Evolutionary conservation across 768 basidiomycete genomes (phyloP).

Genomic region (Auricularia sp.): DNA sequence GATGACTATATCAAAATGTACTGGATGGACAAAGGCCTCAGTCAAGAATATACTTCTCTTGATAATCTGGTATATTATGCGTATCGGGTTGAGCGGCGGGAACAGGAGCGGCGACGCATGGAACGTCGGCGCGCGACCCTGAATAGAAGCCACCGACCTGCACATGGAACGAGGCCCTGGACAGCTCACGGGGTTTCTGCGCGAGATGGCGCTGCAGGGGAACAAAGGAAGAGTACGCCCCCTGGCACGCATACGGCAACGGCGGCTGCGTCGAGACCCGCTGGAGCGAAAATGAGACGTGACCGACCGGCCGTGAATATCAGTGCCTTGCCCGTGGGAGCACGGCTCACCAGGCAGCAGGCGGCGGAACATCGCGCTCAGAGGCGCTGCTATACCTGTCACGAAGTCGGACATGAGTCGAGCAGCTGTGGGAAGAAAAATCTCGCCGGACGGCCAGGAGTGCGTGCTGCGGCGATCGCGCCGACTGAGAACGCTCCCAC

Average conservation of each 20-base stretch:
- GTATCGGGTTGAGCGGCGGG: background rate
- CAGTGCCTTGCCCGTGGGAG: background rate
- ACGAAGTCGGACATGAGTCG: background rate
- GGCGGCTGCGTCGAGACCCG: background rate
- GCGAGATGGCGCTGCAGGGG: background rate
- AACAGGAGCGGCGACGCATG: background rate
- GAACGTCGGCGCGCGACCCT: conserved; percentile 17
- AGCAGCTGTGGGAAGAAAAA: background rate
- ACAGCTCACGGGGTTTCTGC: background rate
- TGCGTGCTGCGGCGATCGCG: background rate
- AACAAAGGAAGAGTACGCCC: background rate
- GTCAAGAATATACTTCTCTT: conserved; percentile 17
- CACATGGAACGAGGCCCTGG: background rate
- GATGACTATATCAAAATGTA: conserved; percentile 16
- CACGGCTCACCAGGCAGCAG: background rate
- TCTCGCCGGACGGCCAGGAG: background rate
- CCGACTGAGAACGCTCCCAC: background rate
- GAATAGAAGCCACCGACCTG: background rate
- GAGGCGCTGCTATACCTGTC: background rate
- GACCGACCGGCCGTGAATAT: background rate
- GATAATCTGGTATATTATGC: conserved; percentile 14
- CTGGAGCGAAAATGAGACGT: background rate
- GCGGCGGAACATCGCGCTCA: background rate
- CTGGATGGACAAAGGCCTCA: conserved; percentile 21
- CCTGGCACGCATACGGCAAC: background rate